Base-by-base conservation (phyloP, 257 asterid genomes). In the Asclepias syriaca region DNA sequence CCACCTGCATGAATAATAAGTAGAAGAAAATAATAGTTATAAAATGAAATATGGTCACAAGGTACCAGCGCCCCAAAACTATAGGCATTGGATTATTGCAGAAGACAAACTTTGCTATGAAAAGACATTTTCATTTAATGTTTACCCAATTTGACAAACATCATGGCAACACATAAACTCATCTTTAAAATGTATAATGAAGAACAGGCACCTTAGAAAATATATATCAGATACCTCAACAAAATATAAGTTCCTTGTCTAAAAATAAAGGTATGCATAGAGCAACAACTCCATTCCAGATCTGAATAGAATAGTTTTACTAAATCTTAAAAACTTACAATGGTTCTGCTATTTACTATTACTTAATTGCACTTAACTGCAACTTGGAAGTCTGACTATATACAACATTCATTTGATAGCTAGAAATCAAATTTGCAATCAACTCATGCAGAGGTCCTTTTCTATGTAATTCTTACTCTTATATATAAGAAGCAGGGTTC, bases 1-100 rank as follows among this genome's bases (percentile, higher is more conserved):
- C 98, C 82, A 90, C 98, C 98, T 93, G 75, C 77, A 9, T 46
- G 54, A 48, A 74, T 53, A 48, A 74, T 53, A 58, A 72, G 10
- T 0, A 43, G 48, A 22, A 54, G 50, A 43, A 53, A 73, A 70
- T 60, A 43, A 72, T 6, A 46, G 50, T 22, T 59, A 49, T 12
- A 60, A 70, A 34, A 66, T 8, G 55, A 50, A n/a, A 2, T 3
- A 45, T 29, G 27, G 67, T 29, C 11, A 21, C 59, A 63, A 0
- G 14, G 22, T 63, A 63, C 6, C 48, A 34, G 22, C 46, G 22
- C 46, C 12, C 12, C 66, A 32, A 61, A 32, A 5, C 48, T 18
- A 32, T 16, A 34, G 8, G 16, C 6, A 63, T 14, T 63, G 6
- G 27, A 63, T 16, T 12, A 34, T 34, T 63, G 48, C 39, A 34